Conservation (phyloP, 495 filamentous ascomycete genomes). For the Bathelium albidoporum region DNA sequence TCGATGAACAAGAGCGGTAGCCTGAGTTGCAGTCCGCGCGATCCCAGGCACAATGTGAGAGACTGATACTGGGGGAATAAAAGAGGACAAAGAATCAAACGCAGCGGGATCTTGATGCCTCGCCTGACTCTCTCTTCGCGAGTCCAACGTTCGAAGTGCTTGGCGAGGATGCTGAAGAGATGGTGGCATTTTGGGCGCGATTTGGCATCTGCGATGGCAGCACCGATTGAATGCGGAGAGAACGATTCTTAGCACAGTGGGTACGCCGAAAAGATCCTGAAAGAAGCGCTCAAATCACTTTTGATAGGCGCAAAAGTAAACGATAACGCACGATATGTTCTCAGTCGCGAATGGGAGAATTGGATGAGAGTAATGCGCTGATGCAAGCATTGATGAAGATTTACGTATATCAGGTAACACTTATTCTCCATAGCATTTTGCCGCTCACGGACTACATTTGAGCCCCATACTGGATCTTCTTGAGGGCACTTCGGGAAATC, state of each 20-base stretch:
- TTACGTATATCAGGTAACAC: too few species aligned
- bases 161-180: constrained; percentile 31
- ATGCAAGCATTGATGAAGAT: neutral
- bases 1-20: constrained; percentile 29
- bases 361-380: neutral
- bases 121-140: constrained; percentile 33
- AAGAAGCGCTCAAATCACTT: neutral
- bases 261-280: neutral
- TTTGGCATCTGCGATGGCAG: neutral
- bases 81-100: constrained; percentile 26
- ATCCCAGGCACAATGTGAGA: constrained; percentile 12
- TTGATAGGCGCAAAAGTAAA: neutral
- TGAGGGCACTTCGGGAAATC: too few species aligned
- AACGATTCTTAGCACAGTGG: neutral
- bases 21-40: constrained; percentile 22
- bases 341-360: neutral
- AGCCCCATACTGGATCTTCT: too few species aligned
- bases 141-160: constrained; percentile 39
- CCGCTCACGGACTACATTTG: too few species aligned
- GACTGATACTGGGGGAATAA: constrained; percentile 11
- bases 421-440: too few species aligned
- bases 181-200: neutral
- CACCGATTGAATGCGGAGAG: neutral
- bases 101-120: constrained; percentile 23
- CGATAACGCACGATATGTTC: neutral